Percentiles rank a stretch among this genome's conserved stretches.
phyloP scores from a whole-genome alignment of 768 basidiomycete genomes.

The Suillus decipiens region DNA sequence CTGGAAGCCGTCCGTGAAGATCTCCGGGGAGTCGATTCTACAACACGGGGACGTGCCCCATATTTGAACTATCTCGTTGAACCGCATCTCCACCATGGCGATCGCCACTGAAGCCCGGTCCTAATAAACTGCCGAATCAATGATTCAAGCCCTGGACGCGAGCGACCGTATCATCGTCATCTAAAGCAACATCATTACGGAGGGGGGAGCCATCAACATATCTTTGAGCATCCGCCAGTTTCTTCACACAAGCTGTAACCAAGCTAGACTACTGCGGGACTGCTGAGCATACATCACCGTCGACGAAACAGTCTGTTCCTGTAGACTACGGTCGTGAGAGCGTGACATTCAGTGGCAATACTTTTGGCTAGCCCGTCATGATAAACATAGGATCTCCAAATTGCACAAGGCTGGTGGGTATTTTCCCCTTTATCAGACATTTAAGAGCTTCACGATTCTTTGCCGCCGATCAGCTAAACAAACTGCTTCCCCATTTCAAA shows the following conservation, averaged over 20 bases:
- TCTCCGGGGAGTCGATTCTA: too few species aligned
- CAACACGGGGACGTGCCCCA: too few species aligned
- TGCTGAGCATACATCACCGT: background rate
- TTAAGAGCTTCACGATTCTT: background rate
- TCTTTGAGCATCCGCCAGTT: too few species aligned
- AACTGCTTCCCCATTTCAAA: background rate
- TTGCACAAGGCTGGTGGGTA: background rate
- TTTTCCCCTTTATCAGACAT: background rate
- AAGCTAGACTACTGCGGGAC: background rate
- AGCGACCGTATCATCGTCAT: too few species aligned
- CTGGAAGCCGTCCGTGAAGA: too few species aligned
- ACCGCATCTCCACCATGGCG: too few species aligned
- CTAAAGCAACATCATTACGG: too few species aligned
- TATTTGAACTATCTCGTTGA: too few species aligned
- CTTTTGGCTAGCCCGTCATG: background rate
- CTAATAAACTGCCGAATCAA: too few species aligned
- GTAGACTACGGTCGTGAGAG: background rate
- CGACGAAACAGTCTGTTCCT: background rate
- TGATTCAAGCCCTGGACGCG: too few species aligned
- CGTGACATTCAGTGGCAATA: background rate
- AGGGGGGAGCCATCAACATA: too few species aligned
- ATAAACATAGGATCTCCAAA: background rate
- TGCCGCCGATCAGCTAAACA: background rate
- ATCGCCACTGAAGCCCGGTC: too few species aligned
- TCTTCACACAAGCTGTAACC: background rate